phyloP scores from a whole-genome alignment of 2,329 filamentous ascomycete species.

The Monosporascus sp. region DNA sequence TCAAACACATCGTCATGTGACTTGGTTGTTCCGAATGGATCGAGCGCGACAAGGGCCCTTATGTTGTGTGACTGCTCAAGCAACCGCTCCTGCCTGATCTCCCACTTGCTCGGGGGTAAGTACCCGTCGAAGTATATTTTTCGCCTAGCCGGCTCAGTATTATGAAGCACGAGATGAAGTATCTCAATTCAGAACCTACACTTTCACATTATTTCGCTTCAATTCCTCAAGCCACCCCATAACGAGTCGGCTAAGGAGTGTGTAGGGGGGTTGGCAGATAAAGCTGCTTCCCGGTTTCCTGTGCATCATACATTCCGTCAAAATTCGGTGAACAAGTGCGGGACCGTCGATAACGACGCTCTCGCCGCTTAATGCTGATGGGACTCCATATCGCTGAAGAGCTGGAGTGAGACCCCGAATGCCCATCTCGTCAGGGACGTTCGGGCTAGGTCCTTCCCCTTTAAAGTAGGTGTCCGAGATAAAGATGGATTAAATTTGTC shows the following conservation, averaged over 20 bases:
- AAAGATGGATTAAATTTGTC: too few species aligned
- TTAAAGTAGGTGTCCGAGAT: too few species aligned
- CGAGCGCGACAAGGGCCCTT: conserved; percentile 38
- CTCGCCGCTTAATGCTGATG: conserved; percentile 34
- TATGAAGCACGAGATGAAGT: conserved; percentile 4
- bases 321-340: conserved; percentile 68
- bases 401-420: conserved; percentile 51
- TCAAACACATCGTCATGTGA: conserved; percentile 10
- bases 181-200: conserved; percentile 49
- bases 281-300: conserved; percentile 35
- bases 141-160: conserved; percentile 37
- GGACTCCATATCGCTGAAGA: conserved; percentile 46
- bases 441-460: background rate
- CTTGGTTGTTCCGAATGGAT: conserved; percentile 20
- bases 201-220: conserved; percentile 44
- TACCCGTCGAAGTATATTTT: conserved; percentile 83
- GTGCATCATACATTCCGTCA: conserved; percentile 47
- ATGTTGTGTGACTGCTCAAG: conserved; percentile 53
- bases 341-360: conserved; percentile 68
- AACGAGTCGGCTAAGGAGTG: conserved; percentile 53
- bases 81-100: conserved; percentile 56
- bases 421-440: conserved; percentile 42
- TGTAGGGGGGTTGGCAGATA: conserved; percentile 56
- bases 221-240: conserved; percentile 60
- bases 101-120: conserved; percentile 62